phyloP scores from a whole-genome alignment of 371 early-diverging fungal species.

The Mucor irregularis region DNA sequence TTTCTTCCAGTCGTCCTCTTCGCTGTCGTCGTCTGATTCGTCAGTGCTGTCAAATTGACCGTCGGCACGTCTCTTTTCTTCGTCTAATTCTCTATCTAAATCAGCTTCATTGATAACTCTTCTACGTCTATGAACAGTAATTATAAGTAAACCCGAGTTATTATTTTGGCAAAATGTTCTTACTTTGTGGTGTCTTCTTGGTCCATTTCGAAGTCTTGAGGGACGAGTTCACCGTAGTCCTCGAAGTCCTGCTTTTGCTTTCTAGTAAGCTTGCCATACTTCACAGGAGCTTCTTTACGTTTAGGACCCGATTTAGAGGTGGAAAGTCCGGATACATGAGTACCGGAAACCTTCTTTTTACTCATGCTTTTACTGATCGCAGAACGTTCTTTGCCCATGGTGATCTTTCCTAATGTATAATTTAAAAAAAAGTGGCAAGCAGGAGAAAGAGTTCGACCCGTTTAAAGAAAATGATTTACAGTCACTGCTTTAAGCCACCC shows the following conservation, averaged over 20 bases:
- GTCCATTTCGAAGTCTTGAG: conserved; percentile 51
- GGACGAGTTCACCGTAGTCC: conserved; percentile 74
- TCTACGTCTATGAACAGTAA: conserved; percentile 28
- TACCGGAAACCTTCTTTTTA: conserved; percentile 25
- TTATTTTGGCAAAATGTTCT: too few species aligned
- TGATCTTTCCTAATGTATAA: too few species aligned
- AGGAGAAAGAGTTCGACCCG: too few species aligned
- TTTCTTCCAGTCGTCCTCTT: conserved; percentile 46
- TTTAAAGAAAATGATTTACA: too few species aligned
- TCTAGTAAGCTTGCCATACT: conserved; percentile 51
- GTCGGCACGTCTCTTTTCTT: conserved; percentile 36
- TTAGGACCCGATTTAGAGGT: conserved; percentile 22
- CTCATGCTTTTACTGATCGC: conserved; percentile 32
- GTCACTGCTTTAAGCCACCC: too few species aligned
- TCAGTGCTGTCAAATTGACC: conserved; percentile 33
- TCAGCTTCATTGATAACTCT: conserved; percentile 55
- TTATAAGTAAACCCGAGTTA: not conserved
- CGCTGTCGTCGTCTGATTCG: conserved; percentile 23
- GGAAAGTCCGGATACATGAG: conserved; percentile 32
- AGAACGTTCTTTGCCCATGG: conserved; percentile 28
- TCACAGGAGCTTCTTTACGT: conserved; percentile 32
- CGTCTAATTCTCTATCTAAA: conserved; percentile 49
- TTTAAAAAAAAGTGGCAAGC: too few species aligned
- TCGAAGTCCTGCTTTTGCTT: conserved; percentile 61
- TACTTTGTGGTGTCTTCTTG: conserved; percentile 24